phyloP scores from a whole-genome alignment of 1,284 basidiomycete species.

The Rhodotorula sp. region DNA sequence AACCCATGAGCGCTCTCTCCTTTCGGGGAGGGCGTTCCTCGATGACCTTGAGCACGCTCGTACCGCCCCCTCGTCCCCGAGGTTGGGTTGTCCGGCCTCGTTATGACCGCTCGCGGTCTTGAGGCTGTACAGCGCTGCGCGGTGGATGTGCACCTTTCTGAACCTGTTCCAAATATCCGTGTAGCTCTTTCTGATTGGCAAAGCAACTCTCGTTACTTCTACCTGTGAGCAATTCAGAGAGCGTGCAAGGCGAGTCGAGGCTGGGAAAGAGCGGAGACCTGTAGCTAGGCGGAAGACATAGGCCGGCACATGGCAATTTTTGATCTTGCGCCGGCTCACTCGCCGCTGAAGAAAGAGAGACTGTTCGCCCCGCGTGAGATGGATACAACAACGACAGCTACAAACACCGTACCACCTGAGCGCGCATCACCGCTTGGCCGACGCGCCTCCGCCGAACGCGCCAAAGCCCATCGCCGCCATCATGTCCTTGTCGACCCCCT shows the following conservation, averaged over 20 bases:
- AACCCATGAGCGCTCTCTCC: neutral
- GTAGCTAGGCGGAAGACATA: too few species aligned
- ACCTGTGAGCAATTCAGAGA: too few species aligned
- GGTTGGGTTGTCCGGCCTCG: slow-evolving; percentile 19
- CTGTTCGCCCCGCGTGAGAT: neutral
- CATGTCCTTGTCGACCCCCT: slow-evolving; percentile 59
- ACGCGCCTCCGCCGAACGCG: slow-evolving; percentile 66
- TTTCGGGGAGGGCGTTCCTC: neutral
- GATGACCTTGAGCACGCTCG: slow-evolving; percentile 29
- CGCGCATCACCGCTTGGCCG: slow-evolving; percentile 57
- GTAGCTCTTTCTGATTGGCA: neutral
- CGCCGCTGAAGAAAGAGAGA: too few species aligned
- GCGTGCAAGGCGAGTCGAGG: too few species aligned
- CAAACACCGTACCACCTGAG: neutral
- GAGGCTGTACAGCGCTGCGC: slow-evolving; percentile 26
- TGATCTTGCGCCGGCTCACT: too few species aligned
- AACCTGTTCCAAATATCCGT: neutral
- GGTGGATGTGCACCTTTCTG: slow-evolving; percentile 24
- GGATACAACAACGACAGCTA: slow-evolving; percentile 1
- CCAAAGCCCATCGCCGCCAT: slow-evolving; percentile 88
- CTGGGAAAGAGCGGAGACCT: too few species aligned
- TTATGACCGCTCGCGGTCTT: neutral
- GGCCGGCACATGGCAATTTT: too few species aligned
- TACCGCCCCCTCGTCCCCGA: slow-evolving; percentile 26
- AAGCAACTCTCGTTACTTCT: too few species aligned